Conservation (phyloP, 1,284 basidiomycete species). For the Puccinia horiana region DNA sequence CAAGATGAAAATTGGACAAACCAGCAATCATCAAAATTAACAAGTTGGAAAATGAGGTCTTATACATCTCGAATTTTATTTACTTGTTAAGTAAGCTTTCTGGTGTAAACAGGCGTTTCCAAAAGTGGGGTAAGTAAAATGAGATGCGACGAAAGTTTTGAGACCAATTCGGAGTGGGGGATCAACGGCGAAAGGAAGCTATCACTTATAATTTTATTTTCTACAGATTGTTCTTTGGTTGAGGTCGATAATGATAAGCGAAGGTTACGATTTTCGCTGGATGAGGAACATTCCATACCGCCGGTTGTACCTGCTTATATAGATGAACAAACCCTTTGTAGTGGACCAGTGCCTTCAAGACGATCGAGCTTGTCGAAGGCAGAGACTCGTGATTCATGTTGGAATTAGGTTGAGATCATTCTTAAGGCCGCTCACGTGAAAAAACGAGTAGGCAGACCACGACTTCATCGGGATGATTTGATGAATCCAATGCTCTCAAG, state of each 20-base stretch:
- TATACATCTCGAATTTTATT: constrained; percentile 5
- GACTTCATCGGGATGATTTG: background rate
- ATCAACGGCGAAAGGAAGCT: no score
- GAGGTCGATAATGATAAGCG: background rate
- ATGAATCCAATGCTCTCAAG: background rate
- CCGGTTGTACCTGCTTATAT: background rate
- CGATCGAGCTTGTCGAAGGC: background rate
- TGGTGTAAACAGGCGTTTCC: background rate
- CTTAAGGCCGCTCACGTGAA: constrained; percentile 3
- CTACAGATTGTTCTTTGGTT: background rate
- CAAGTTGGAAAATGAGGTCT: constrained; percentile 1
- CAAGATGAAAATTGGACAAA: background rate
- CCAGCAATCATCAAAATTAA: constrained; percentile 3
- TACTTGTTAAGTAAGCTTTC: background rate
- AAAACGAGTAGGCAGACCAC: background rate
- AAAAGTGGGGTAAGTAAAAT: no score
- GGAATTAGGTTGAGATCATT: background rate
- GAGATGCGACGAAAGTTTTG: no score
- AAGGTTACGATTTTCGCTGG: background rate
- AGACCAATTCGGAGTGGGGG: no score
- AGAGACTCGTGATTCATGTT: background rate
- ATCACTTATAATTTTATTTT: background rate
- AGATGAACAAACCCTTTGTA: background rate
- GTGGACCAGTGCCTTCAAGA: constrained; percentile 1
- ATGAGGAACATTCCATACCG: background rate